Percentiles rank a stretch among this genome's conserved stretches.
Conservation (phyloP, 78 protist species). For the Dictyostelium firmibasis region DNA sequence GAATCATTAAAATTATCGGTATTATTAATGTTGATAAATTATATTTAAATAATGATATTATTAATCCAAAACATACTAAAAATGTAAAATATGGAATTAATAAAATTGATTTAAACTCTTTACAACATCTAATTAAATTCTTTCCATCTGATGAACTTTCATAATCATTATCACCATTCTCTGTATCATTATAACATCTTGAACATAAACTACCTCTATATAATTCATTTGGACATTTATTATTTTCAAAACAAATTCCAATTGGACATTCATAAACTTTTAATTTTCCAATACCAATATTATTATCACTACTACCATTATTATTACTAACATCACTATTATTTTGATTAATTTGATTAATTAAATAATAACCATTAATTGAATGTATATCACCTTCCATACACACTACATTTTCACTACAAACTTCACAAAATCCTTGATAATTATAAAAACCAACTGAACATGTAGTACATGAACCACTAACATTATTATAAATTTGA, state of each 20-base stretch:
- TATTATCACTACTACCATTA: too few species aligned
- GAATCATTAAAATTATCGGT: background rate
- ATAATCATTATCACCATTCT: background rate
- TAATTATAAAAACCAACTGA: background rate
- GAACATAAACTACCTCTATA: background rate
- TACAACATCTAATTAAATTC: background rate
- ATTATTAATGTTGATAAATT: background rate
- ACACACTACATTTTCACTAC: background rate
- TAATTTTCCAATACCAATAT: background rate
- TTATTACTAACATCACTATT: too few species aligned
- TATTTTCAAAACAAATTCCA: background rate
- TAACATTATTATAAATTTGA: background rate
- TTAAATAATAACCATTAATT: background rate
- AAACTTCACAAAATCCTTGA: background rate
- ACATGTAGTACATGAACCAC: background rate
- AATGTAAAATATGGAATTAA: background rate
- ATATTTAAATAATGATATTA: background rate
- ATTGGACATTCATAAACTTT: background rate
- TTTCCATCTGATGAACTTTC: background rate
- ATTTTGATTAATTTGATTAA: background rate
- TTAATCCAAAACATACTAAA: background rate
- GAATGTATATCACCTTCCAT: background rate
- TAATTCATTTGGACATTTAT: background rate
- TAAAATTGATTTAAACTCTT: background rate
- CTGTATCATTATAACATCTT: background rate